Percentiles rank a stretch among this genome's conserved stretches.
phyloP scores from a whole-genome alignment of 2,329 filamentous ascomycete genomes.

The Cordyceps javanica region DNA sequence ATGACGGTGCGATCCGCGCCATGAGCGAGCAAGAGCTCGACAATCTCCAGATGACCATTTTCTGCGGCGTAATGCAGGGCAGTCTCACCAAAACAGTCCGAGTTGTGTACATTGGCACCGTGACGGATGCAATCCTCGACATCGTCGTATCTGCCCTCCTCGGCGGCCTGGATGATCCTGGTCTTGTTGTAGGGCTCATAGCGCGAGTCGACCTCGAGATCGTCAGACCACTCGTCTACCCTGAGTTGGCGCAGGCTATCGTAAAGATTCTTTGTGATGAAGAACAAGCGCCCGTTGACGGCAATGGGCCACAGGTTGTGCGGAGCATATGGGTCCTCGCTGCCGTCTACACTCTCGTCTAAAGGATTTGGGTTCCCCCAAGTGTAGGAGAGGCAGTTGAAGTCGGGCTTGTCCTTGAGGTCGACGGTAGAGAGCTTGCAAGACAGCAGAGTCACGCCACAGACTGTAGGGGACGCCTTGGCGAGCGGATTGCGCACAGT shows the following conservation, averaged over 20 bases:
- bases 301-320: slow-evolving; percentile 11
- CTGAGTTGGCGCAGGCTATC: slow-evolving; percentile 7
- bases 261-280: slow-evolving; percentile 11
- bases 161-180: slow-evolving; percentile 11
- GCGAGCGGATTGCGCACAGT: slow-evolving; percentile 7
- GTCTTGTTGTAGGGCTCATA: slow-evolving; percentile 12
- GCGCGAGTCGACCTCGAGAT: slow-evolving; percentile 5
- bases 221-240: background rate
- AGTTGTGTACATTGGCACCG: slow-evolving; percentile 12
- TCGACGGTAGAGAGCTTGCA: slow-evolving; percentile 10
- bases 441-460: slow-evolving; percentile 5
- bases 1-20: slow-evolving; percentile 1
- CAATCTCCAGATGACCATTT: slow-evolving; percentile 6
- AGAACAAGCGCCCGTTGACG: slow-evolving; percentile 20
- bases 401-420: slow-evolving; percentile 4
- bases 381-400: slow-evolving; percentile 14
- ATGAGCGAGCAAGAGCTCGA: slow-evolving; percentile 2
- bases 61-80: slow-evolving; percentile 13
- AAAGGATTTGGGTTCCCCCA: slow-evolving; percentile 13
- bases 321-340: slow-evolving; percentile 6
- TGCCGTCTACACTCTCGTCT: background rate
- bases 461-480: slow-evolving; percentile 2
- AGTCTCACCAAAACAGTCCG: slow-evolving; percentile 11
- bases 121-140: slow-evolving; percentile 8
- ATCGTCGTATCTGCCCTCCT: slow-evolving; percentile 8